Base-by-base conservation (phyloP, 805 yeast genomes). In the Myxozyma melibiosi region DNA sequence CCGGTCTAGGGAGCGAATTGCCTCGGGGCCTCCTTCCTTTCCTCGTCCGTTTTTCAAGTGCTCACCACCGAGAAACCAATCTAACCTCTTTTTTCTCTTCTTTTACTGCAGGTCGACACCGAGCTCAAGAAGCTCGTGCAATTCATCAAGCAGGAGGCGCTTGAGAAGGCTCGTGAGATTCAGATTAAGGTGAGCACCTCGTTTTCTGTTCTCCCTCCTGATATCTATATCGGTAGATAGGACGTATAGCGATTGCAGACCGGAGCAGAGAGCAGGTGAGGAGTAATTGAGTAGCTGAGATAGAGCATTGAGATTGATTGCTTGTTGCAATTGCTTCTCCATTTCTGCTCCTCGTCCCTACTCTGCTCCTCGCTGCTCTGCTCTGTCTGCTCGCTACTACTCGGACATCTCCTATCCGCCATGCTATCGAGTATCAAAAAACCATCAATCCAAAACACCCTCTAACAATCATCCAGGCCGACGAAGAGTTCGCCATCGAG, bases 111-210 rank as follows among this genome's bases (percentile, higher is more conserved):
- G 64, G 98, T 92, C 66, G 90, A 87, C 70, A 90, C 90, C 67
- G 99, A 94, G 79, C 88, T 94, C 75, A 85, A 85, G 73, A 94
- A 94, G 80, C 94, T 94, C 97, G 96, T 92, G 73, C 91, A 95
- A 71, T 94, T 94, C 84, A 94, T 94, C 82, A 89, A 87, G 77
- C 94, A 92, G 82, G 99, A 94, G 78, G 99, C 99, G 38, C 96
- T 91, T 70, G 99, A 94, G 75, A 94, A 94, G 78, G 97, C 98
- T 66, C 89, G 88, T 73, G 99, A 94, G 76, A 90, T 94, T 71
- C 85, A 81, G 72, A 80, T 94, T 69, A 95, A 94, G 79, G 76
- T 73, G 53, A 18, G 74, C 64, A 8, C 6, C n/a, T 44, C 4
- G 11, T 27, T 13, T 35, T 5, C 3, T 14, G 4, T 25, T 16